Evolutionary conservation across 164 flowering plant species (phyloP).

Genomic region (Vitis cinerea): DNA sequence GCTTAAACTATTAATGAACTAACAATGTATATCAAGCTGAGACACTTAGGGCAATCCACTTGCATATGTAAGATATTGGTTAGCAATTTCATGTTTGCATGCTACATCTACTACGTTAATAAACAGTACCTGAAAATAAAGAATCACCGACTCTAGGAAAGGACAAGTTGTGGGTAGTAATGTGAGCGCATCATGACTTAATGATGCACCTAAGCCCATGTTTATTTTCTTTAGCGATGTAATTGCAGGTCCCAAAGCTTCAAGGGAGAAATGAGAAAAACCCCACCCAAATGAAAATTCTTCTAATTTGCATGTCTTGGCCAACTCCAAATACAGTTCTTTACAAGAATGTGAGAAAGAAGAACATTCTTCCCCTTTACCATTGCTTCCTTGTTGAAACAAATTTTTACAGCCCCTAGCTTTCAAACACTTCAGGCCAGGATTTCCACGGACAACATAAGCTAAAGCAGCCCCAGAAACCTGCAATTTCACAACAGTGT

Average conservation of each 20-base stretch:
- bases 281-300: conserved; percentile 79
- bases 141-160: conserved; percentile 51
- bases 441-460: conserved; percentile 44
- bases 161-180: conserved; percentile 58
- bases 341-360: conserved; percentile 13
- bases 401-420: conserved; percentile 64
- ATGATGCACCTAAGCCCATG: conserved; percentile 75
- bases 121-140: conserved; percentile 66
- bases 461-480: conserved; percentile 54
- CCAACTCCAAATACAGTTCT: conserved; percentile 34
- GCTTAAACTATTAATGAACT: too few relatives aligned
- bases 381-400: conserved; percentile 20
- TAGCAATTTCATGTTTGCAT: neutral
- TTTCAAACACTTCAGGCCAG: conserved; percentile 49
- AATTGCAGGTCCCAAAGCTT: conserved; percentile 50
- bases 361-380: conserved; percentile 12
- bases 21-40: too few relatives aligned
- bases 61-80: too few relatives aligned
- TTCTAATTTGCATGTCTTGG: conserved; percentile 50
- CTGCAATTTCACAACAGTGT: conserved; percentile 34
- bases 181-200: conserved; percentile 45
- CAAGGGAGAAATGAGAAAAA: conserved; percentile 47
- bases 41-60: too few relatives aligned
- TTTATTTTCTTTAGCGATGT: conserved; percentile 37
- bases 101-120: neutral